Conservation (phyloP, 2,329 filamentous ascomycete species). For the Diaporthe citrichinensis region DNA sequence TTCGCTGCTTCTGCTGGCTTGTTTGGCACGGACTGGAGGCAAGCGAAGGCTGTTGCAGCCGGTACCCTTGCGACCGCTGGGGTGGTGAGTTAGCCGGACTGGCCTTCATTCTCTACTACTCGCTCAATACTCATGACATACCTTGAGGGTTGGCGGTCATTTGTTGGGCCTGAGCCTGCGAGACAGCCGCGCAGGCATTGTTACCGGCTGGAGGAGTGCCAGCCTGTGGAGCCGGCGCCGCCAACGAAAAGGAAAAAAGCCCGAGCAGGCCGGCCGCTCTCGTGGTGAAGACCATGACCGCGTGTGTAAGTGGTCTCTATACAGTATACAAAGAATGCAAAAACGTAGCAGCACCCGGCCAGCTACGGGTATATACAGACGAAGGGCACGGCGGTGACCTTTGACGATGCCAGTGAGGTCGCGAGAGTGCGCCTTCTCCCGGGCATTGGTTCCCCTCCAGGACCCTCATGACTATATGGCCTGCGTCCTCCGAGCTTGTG, state of each 20-base stretch:
- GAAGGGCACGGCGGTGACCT: slow-evolving; percentile 16
- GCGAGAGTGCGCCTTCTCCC: background rate
- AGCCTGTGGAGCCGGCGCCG: slow-evolving; percentile 32
- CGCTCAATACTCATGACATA: background rate
- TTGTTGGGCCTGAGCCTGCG: slow-evolving; percentile 32
- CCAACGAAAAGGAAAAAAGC: slow-evolving; percentile 25
- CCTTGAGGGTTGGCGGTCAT: slow-evolving; percentile 27
- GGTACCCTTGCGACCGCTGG: slow-evolving; percentile 51
- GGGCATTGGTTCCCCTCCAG: background rate
- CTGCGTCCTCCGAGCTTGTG: slow-evolving; percentile 13
- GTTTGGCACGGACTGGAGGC: slow-evolving; percentile 57
- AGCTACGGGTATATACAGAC: slow-evolving; percentile 30
- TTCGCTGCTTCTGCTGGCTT: slow-evolving; percentile 51
- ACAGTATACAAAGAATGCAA: slow-evolving; percentile 6
- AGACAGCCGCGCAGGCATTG: slow-evolving; percentile 34
- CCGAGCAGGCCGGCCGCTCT: slow-evolving; percentile 35
- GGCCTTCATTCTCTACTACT: background rate
- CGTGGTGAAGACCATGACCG: slow-evolving; percentile 27
- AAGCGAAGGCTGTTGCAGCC: slow-evolving; percentile 54
- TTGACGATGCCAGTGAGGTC: slow-evolving; percentile 33
- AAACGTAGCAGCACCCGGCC: slow-evolving; percentile 37
- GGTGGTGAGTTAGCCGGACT: slow-evolving; percentile 1
- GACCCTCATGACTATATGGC: slow-evolving; percentile 30
- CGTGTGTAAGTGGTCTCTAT: slow-evolving; percentile 9
- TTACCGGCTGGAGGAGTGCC: slow-evolving; percentile 18